Evolutionary conservation across 2,329 filamentous ascomycete genomes (phyloP), one percentile per base, ranked within the genome.

Genomic region (Thelonectria discophora): DNA sequence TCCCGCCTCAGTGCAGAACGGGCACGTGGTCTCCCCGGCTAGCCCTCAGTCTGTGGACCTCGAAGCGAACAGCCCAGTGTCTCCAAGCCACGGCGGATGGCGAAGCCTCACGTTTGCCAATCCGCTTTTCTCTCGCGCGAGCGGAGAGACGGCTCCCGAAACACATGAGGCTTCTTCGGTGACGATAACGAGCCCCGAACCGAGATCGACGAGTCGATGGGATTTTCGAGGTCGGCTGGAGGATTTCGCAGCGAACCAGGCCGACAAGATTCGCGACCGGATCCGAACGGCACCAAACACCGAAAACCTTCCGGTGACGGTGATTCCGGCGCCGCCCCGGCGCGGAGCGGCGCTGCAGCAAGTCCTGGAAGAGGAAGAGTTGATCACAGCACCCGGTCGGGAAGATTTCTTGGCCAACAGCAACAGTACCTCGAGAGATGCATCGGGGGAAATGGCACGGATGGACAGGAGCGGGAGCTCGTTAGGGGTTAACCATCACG

Each of bases 241-340:
- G 61, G 83, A 88, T 49, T 89, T 89, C 67, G 86, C 86, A 1
- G 85, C 80, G 1, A 82, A 80, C 8, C 86, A 89, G 63, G 87
- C 86, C 1, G 87, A 89, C 64, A 84, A 80, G 70, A 73, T 89
- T 6, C 79, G 86, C 10, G 86, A 89, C 56, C 82, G 78, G 59
- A 80, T 87, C 48, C 79, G 83, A 11, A 82, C 86, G 10, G 82
- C 81, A 0, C 79, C 82, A 0, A 82, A 85, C 66, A 85, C 82
- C 2, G 83, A 84, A 18, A 82, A 81, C 62, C 75, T 89, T 17
- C 86, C 86, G 1, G 81, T 87, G 1, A 86, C 80, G 17, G 82
- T 88, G 8, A 88, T 90, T 13, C 87, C 87, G 3, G 86, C 87
- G 1, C 87, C 87, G 17, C 81, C 82, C 37, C 81, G 87, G n/a